Evolutionary conservation across 106 monocot species (phyloP).

Genomic region (Amphibolis antarctica): DNA sequence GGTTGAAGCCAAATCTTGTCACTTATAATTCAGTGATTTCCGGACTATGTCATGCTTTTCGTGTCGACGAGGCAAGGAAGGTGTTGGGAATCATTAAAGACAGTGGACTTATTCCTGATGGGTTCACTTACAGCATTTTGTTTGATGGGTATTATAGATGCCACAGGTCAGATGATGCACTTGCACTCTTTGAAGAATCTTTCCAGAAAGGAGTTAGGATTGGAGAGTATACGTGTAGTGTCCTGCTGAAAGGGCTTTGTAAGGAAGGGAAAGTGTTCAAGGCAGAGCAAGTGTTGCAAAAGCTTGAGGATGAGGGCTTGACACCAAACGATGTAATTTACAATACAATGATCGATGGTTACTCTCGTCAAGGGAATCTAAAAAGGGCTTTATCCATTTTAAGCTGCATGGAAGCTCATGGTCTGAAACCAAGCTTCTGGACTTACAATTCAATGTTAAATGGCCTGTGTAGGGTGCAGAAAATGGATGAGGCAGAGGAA

Average conservation of each 20-base stretch:
- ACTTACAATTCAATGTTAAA: conserved; percentile 73
- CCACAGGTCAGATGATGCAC: conserved; percentile 13
- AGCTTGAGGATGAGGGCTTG: conserved; percentile 32
- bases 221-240: conserved; percentile 27
- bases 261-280: conserved; percentile 45
- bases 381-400: conserved; percentile 27
- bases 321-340: conserved; percentile 45
- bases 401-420: conserved; percentile 31
- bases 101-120: conserved; percentile 22
- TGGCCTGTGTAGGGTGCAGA: conserved; percentile 46
- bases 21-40: conserved; percentile 58
- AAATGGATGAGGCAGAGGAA: conserved; percentile 37
- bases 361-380: conserved; percentile 33
- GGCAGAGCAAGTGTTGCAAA: conserved; percentile 39
- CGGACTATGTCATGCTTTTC: conserved; percentile 34
- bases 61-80: conserved; percentile 19
- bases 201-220: conserved; percentile 27
- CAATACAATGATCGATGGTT: conserved; percentile 54
- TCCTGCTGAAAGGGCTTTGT: conserved; percentile 60
- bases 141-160: conserved; percentile 15
- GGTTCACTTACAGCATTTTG: conserved; percentile 30
- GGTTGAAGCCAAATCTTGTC: conserved; percentile 30
- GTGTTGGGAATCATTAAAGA: conserved; percentile 40
- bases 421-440: conserved; percentile 29
- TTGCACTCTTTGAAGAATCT: conserved; percentile 35